Percentiles rank a stretch among this genome's conserved stretches.
Evolutionary conservation across 1,284 basidiomycete genomes (phyloP).

Genomic region (Meripilus lineatus): DNA sequence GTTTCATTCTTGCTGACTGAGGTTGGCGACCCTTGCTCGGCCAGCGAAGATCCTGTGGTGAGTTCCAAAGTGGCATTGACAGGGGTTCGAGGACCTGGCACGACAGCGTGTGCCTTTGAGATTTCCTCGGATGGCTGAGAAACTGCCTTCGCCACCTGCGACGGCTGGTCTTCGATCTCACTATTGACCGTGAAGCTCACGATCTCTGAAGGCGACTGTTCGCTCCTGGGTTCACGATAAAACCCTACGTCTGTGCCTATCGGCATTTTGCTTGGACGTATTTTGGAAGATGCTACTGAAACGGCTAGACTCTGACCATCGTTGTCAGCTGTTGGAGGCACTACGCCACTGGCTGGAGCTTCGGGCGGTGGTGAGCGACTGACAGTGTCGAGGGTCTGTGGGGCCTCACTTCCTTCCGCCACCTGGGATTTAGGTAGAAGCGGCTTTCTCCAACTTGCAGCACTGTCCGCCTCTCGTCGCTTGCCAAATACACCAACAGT

Average conservation of each 20-base stretch:
- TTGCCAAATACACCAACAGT: conserved; percentile 42
- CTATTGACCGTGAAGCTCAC: conserved; percentile 74
- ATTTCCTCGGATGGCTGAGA: too few species aligned
- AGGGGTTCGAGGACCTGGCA: too few species aligned
- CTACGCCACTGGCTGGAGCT: conserved; percentile 13
- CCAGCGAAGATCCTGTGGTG: too few species aligned
- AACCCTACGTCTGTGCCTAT: conserved; percentile 68
- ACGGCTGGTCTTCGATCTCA: conserved; percentile 43
- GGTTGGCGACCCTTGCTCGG: too few species aligned
- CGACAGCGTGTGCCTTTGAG: too few species aligned
- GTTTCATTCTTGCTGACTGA: neutral
- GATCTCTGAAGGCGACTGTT: conserved; percentile 32
- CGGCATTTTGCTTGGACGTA: conserved; percentile 52
- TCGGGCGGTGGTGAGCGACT: conserved; percentile 62
- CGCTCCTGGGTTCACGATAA: conserved; percentile 53
- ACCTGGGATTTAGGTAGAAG: conserved; percentile 13
- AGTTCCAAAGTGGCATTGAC: too few species aligned
- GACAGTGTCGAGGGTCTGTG: conserved; percentile 38
- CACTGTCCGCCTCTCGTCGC: conserved; percentile 43
- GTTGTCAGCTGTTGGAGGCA: conserved; percentile 16
- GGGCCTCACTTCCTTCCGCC: conserved; percentile 7
- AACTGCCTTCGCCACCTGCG: neutral
- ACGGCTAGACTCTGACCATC: conserved; percentile 24
- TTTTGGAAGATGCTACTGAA: conserved; percentile 12
- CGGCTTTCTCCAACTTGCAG: conserved; percentile 49